phyloP scores from a whole-genome alignment of 2,329 filamentous ascomycete genomes.

The Sporothrix pallida region DNA sequence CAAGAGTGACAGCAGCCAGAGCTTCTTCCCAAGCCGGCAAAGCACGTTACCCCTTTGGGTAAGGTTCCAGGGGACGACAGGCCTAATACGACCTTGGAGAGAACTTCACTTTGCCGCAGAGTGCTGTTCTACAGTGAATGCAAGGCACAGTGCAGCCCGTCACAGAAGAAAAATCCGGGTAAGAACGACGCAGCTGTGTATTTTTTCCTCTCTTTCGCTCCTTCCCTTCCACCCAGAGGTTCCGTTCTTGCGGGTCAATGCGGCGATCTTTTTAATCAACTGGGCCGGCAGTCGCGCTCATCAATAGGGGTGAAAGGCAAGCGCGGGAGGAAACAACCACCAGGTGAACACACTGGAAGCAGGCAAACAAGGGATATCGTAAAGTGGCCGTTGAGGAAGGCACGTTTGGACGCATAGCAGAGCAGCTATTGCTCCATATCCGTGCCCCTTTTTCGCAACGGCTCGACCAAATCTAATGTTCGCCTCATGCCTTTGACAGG shows the following conservation, averaged over 20 bases:
- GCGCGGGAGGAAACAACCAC: not conserved
- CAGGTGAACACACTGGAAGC: not conserved
- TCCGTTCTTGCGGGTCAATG: conserved; percentile 32
- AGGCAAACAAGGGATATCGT: not conserved
- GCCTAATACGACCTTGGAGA: conserved; percentile 4
- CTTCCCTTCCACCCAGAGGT: conserved; percentile 22
- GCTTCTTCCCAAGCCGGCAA: conserved; percentile 28
- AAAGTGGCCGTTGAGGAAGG: conserved; percentile 17
- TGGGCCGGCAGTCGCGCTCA: conserved; percentile 3
- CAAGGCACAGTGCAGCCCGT: not conserved
- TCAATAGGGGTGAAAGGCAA: not conserved
- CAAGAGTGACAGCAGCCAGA: not conserved
- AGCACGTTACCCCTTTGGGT: conserved; percentile 28
- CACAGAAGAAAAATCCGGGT: not conserved
- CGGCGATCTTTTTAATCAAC: conserved; percentile 23
- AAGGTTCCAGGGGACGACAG: conserved; percentile 34
- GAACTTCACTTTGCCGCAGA: not conserved
- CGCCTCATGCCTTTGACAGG: not conserved
- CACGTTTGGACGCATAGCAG: conserved; percentile 1
- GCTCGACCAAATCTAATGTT: not conserved
- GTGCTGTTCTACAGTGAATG: not conserved
- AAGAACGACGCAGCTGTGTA: conserved; percentile 13
- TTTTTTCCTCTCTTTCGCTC: conserved; percentile 12
- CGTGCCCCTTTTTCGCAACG: conserved; percentile 1
- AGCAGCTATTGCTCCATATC: not conserved